These are phyloP conservation scores for Blastomyces parvus DNA, from an alignment of 2,329 filamentous ascomycete genomes.

Conservation along the genomic window DNA sequence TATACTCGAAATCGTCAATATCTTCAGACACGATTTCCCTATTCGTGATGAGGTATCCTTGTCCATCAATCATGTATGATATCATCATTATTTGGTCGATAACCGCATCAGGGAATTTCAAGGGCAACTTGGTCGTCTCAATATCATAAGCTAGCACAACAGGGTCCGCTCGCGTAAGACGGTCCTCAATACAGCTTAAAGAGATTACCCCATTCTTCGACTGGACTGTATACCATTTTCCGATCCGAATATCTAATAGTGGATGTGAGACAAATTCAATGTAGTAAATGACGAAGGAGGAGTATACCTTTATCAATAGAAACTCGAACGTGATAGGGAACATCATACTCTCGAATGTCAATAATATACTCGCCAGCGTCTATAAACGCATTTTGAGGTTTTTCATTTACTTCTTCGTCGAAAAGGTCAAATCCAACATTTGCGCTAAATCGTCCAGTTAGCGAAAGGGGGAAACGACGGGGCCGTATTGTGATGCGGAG, in stretches of 20 bases:
- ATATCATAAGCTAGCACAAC: constrained; percentile 99
- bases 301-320: constrained; percentile 77
- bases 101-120: constrained; percentile 92
- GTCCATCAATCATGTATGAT: constrained; percentile 99
- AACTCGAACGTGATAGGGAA: constrained; percentile 97
- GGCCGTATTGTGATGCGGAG: not conserved
- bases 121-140: constrained; percentile 86
- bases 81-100: constrained; percentile 99
- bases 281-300: not conserved
- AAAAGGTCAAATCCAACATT: constrained; percentile 88
- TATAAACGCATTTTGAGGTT: constrained; percentile 65
- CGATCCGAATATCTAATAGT: constrained; percentile 72
- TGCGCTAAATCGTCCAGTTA: constrained; percentile 43
- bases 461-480: not conserved
- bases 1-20: constrained; percentile 96
- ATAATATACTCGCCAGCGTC: constrained; percentile 96
- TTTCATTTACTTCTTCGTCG: constrained; percentile 77
- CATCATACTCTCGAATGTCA: constrained; percentile 98
- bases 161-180: constrained; percentile 81
- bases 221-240: constrained; percentile 94
- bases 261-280: constrained; percentile 18
- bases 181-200: constrained; percentile 76
- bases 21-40: constrained; percentile 96
- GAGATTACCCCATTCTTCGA: constrained; percentile 82
- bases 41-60: constrained; percentile 96